phyloP scores from a whole-genome alignment of 2,329 filamentous ascomycete species.

The Neonectria coccinea region DNA sequence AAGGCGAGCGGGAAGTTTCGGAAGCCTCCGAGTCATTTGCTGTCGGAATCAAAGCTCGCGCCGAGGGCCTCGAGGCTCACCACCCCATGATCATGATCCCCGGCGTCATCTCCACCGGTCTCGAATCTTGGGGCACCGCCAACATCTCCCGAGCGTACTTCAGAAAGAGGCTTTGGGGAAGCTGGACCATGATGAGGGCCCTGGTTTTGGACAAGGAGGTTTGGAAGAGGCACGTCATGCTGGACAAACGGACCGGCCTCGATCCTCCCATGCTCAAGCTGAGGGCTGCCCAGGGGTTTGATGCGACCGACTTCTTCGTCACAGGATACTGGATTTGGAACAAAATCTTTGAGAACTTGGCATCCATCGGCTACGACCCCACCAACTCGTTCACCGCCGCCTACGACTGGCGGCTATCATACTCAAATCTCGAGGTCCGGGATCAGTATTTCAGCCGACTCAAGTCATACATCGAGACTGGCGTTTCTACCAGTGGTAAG shows the following conservation, averaged over 20 bases:
- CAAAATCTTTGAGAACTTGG: constrained; percentile 97
- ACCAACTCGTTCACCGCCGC: constrained; percentile 76
- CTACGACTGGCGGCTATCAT: constrained; percentile 94
- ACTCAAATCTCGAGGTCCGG: constrained; percentile 86
- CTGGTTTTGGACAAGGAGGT: constrained; percentile 91
- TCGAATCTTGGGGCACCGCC: constrained; percentile 96
- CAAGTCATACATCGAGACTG: constrained; percentile 90
- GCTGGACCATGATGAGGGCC: constrained; percentile 98
- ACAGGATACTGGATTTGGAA: constrained; percentile 98
- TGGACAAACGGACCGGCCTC: constrained; percentile 90
- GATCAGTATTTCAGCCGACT: constrained; percentile 95
- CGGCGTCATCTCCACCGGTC: constrained; percentile 94
- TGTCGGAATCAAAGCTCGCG: constrained; percentile 83
- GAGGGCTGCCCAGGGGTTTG: constrained; percentile 93
- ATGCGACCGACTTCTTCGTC: constrained; percentile 96
- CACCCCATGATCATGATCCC: constrained; percentile 98
- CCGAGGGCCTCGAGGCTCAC: constrained; percentile 82
- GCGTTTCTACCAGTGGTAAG: constrained; percentile 75
- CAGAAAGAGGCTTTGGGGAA: constrained; percentile 93
- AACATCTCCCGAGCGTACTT: constrained; percentile 91
- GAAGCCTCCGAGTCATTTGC: constrained; percentile 95
- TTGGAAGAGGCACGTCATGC: constrained; percentile 98
- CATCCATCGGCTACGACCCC: constrained; percentile 95
- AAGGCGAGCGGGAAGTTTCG: constrained; percentile 83
- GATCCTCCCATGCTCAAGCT: constrained; percentile 93